These are phyloP conservation scores for Arthrobotrys musiformis DNA, from an alignment of 2,329 filamentous ascomycete genomes.

Conservation along the genomic window DNA sequence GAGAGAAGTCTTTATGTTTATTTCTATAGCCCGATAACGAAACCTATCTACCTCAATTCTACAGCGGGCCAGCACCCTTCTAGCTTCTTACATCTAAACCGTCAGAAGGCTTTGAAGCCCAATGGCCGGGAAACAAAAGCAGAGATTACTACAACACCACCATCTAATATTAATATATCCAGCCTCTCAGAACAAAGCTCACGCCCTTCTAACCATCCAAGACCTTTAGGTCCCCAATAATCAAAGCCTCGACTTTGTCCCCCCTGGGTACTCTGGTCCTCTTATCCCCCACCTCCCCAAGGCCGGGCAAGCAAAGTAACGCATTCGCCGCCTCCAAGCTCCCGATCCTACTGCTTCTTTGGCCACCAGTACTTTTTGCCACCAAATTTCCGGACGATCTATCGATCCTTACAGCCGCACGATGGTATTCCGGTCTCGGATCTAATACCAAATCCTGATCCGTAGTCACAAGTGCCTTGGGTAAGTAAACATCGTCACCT, in stretches of 20 bases:
- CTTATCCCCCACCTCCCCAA: slow-evolving; percentile 73
- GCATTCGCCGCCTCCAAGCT: slow-evolving; percentile 91
- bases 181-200: too few species aligned
- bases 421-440: slow-evolving; percentile 85
- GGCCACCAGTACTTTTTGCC: slow-evolving; percentile 85
- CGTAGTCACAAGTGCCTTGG: slow-evolving; percentile 76
- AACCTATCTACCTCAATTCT: too few species aligned
- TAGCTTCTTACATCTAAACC: too few species aligned
- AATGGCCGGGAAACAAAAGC: too few species aligned
- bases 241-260: slow-evolving; percentile 74
- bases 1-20: too few species aligned
- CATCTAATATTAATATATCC: too few species aligned
- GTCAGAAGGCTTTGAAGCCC: too few species aligned
- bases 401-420: slow-evolving; percentile 76
- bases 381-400: slow-evolving; percentile 72
- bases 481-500: slow-evolving; percentile 71
- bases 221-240: slow-evolving; percentile 73
- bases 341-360: slow-evolving; percentile 88
- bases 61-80: too few species aligned
- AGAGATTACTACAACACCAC: too few species aligned
- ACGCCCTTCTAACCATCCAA: slow-evolving; percentile 14
- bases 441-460: slow-evolving; percentile 80
- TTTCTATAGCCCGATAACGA: too few species aligned
- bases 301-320: slow-evolving; percentile 77
- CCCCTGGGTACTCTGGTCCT: slow-evolving; percentile 67